phyloP scores from a whole-genome alignment of 768 basidiomycete species.

The Coprinopsis marcescibilis region DNA sequence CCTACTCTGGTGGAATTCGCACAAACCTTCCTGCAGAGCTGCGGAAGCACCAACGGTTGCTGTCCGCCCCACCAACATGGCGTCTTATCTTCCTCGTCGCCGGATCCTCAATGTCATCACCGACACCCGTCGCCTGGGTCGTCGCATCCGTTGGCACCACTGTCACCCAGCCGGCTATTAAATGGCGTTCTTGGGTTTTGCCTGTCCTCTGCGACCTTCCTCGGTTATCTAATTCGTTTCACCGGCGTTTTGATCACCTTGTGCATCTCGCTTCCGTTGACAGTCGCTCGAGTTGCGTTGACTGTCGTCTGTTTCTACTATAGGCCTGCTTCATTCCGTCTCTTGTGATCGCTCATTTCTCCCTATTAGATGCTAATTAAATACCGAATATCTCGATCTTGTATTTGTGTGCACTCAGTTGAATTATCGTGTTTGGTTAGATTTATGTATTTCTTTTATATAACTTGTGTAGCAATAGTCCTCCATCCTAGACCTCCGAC shows the following conservation, averaged over 20 bases:
- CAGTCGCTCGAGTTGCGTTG: constrained; percentile 30
- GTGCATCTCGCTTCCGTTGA: constrained; percentile 25
- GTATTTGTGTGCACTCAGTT: no score
- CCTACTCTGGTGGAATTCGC: no score
- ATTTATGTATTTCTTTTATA: no score
- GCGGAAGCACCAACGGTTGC: no score
- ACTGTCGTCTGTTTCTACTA: constrained; percentile 38
- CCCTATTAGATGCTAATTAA: no score
- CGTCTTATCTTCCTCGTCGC: no score
- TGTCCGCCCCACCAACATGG: no score
- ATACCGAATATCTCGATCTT: no score
- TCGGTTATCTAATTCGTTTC: constrained; percentile 14
- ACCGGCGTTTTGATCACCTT: constrained; percentile 16
- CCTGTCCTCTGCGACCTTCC: not conserved
- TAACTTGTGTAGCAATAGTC: no score
- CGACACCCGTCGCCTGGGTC: not conserved
- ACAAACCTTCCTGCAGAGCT: no score
- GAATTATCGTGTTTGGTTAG: no score
- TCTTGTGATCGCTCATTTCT: constrained; percentile 26
- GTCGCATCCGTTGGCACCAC: not conserved
- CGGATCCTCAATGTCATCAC: not conserved
- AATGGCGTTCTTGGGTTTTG: not conserved
- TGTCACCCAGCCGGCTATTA: constrained; percentile 1
- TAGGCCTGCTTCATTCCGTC: constrained; percentile 28
- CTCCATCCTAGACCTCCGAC: no score